A percentile compares a stretch with the other conserved stretches of the same genome.
These are phyloP conservation scores for Hypomyces rosellus DNA, from an alignment of 2,329 filamentous ascomycete genomes.

Conservation along the genomic window DNA sequence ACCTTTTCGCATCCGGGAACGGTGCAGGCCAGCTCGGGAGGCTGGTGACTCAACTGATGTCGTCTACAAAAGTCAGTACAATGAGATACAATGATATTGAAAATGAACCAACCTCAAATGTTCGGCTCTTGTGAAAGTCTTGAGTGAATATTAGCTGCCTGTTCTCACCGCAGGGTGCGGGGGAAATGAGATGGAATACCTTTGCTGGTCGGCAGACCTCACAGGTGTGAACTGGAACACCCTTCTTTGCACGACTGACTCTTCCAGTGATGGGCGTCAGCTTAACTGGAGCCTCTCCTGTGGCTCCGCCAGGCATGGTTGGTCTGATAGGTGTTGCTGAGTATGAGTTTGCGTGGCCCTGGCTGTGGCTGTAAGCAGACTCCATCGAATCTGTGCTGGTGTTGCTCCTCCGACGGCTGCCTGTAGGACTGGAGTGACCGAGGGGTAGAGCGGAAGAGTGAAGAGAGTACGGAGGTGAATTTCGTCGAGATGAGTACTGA, in stretches of 20 bases:
- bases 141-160: constrained; percentile 7
- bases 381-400: constrained; percentile 47
- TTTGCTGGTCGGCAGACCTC: constrained; percentile 46
- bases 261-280: constrained; percentile 51
- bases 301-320: constrained; percentile 26
- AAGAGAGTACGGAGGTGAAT: constrained; percentile 25
- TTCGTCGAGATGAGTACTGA: constrained; percentile 27
- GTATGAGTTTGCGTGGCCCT: constrained; percentile 19
- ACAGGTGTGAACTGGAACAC: constrained; percentile 51
- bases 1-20: constrained; percentile 49
- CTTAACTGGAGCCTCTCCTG: constrained; percentile 38
- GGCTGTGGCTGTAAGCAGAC: constrained; percentile 23
- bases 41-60: constrained; percentile 54
- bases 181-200: constrained; percentile 27
- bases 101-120: constrained; percentile 46
- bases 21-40: constrained; percentile 45
- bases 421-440: constrained; percentile 21
- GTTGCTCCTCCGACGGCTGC: constrained; percentile 35
- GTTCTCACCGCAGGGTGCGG: background rate
- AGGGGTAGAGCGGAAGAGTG: constrained; percentile 21
- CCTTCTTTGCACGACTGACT: constrained; percentile 53
- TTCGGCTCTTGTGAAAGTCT: constrained; percentile 59
- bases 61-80: constrained; percentile 35
- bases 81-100: background rate
- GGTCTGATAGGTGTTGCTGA: constrained; percentile 33